Evolutionary conservation across 2,329 filamentous ascomycete genomes (phyloP), one percentile per base, ranked within the genome.

Genomic region (Fusarium aywerte): DNA sequence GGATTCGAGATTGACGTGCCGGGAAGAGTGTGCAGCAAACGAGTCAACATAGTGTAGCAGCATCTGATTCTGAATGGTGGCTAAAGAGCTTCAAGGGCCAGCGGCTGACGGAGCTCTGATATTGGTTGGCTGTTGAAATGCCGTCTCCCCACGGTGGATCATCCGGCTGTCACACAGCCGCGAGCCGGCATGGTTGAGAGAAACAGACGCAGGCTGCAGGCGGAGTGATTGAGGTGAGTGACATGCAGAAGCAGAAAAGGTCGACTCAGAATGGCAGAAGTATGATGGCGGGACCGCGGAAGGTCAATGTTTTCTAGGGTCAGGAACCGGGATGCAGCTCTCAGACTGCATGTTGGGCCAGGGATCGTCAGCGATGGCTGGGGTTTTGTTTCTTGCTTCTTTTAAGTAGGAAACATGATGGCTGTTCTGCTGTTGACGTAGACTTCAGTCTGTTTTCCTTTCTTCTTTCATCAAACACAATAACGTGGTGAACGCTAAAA

Each of bases 61-160:
- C 61, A 58, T 58, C 23, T 63, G 48, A 44, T 63, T 38, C 20
- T 58, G 53, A 49, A 63, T 40, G 38, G 47, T 53, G 47, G 39
- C 59, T 36, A 49, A 48, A 36, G 32, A 48, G 20, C 49, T 68
- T 60, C 71, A 69, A 72, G 71, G 71, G 72, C 69, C 77, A 80
- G 82, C 82, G 81, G 81, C 73, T 79, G 83, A 79, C 75, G 74
- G 78, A 73, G 76, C 76, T 77, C 79, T 80, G 79, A 85, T 85
- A 87, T 86, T 87, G 84, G 84, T 79, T 81, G 80, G 75, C 39
- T 43, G 36, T 44, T 54, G 53, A 71, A 55, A 74, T 73, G 71
- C 58, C 44, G 62, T 63, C 61, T 67, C 58, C 63, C 58, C 65
- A 67, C 52, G 51, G 70, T 73, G 67, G 54, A 74, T 62, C 57